These are phyloP conservation scores for Amanita muscaria DNA, from an alignment of 768 basidiomycete genomes.

Conservation along the genomic window DNA sequence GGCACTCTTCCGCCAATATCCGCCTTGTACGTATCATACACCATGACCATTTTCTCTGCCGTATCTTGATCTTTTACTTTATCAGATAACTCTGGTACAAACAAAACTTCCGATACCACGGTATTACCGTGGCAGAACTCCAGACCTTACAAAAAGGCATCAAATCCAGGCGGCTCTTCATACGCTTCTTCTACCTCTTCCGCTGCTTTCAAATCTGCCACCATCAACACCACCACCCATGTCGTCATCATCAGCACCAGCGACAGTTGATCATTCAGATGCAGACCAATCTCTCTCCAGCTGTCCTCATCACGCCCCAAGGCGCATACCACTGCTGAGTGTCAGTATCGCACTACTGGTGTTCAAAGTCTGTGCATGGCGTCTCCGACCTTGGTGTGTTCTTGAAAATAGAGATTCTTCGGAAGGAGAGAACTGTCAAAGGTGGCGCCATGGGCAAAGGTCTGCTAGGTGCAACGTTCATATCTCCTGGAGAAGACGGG, in stretches of 20 bases:
- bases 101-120: slow-evolving; percentile 33
- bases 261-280: not conserved
- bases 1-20: slow-evolving; percentile 11
- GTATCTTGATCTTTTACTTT: not conserved
- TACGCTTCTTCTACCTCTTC: slow-evolving; percentile 37
- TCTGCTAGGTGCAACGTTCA: slow-evolving; percentile 16
- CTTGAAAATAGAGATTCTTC: slow-evolving; percentile 51
- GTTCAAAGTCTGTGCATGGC: slow-evolving; percentile 74
- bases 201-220: slow-evolving; percentile 32
- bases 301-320: slow-evolving; percentile 49
- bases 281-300: not conserved
- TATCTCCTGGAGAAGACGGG: slow-evolving; percentile 25
- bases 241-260: not conserved
- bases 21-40: no score
- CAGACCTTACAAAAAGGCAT: slow-evolving; percentile 16
- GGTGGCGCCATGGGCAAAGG: slow-evolving; percentile 30
- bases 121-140: slow-evolving; percentile 22
- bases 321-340: slow-evolving; percentile 85
- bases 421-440: slow-evolving; percentile 35
- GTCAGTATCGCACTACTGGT: slow-evolving; percentile 80
- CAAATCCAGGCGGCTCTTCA: slow-evolving; percentile 28
- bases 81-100: slow-evolving; percentile 15
- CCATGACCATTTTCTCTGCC: not conserved
- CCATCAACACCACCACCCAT: slow-evolving; percentile 9
- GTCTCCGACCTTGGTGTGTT: slow-evolving; percentile 75